Conservation (phyloP, 306 rosid species). For the Cicer cuneatum region DNA sequence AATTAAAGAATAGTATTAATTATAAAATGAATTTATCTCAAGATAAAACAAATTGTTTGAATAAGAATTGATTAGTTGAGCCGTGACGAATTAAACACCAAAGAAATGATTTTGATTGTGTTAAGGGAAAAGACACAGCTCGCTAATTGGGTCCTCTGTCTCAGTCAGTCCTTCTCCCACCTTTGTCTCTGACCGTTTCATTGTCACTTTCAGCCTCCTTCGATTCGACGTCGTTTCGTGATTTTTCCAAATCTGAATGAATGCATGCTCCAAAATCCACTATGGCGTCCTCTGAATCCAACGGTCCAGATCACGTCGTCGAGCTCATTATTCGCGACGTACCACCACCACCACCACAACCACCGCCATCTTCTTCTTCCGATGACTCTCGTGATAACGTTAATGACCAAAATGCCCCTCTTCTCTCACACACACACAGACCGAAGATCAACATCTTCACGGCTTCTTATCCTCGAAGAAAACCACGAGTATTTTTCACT, state of each 20-base stretch:
- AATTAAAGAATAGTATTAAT: too few relatives aligned
- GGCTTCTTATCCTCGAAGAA: constrained; percentile 67
- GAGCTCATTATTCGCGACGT: constrained; percentile 62
- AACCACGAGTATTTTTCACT: constrained; percentile 51
- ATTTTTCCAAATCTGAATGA: constrained; percentile 31
- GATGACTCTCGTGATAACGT: constrained; percentile 42
- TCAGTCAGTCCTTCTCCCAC: constrained; percentile 10
- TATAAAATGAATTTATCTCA: not conserved
- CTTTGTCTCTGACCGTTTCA: constrained; percentile 29
- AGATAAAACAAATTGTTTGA: not conserved
- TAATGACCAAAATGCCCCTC: constrained; percentile 61
- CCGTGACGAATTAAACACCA: not conserved
- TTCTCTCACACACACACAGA: constrained; percentile 57
- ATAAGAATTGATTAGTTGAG: too few relatives aligned
- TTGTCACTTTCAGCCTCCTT: constrained; percentile 2
- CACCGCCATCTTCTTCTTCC: constrained; percentile 1
- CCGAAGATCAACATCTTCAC: constrained; percentile 89
- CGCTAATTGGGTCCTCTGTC: constrained; percentile 14
- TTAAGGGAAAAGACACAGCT: not conserved
- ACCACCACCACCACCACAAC: constrained; percentile 6
- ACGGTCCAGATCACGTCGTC: constrained; percentile 52
- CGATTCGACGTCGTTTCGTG: constrained; percentile 1
- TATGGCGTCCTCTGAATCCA: constrained; percentile 56
- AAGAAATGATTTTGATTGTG: not conserved
- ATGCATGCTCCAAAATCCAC: constrained; percentile 9